Base-by-base conservation (phyloP, 140 eudicot species). In the Senecio squalidus region DNA sequence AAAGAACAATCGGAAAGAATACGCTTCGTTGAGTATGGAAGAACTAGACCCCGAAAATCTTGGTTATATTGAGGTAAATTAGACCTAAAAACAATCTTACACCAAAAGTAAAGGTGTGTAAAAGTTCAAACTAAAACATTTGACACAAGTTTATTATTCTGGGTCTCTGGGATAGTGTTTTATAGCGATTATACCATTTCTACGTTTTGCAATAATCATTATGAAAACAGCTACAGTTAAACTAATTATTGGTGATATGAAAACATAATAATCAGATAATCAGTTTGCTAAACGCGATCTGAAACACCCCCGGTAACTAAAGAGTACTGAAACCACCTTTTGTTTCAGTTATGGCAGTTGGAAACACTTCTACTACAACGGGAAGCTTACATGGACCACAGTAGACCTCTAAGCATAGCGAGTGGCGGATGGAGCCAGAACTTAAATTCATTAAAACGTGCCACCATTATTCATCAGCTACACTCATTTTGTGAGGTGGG, bases 21-120 rank as follows among this genome's bases (percentile, higher is more conserved):
- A 93, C 14, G 95, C 99, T 46, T 80, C 91, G 39, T 67, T 93
- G 63, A 93, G 88, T 40, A 93, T 93, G 99, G 99, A 93, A 73
- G 99, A 93, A 66, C 53, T 93, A 47, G 99, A 93, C 82, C 96
- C 96, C 2, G 96, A 93, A 44, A 70, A 66, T 50, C 85, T 84
- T 55, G 95, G 96, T 41, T 88, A 93, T 62, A 93, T 93, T 48
- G 99, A 93, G 99, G 99, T 93, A 88, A 47, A 30, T 36, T 18
- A 23, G n/a, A n/a, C n/a, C n/a, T n/a, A n/a, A n/a, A n/a, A n/a
- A n/a, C n/a, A n/a, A n/a, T n/a, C n/a, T 17, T 36, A 0, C 56
- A 70, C 16, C 9, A 9, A 36, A 36, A 36, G 43, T 20, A 20
- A 13, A 26, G 17, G 18, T 14, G 18, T 14, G n/a, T n/a, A n/a